A percentile compares a stretch with the other conserved stretches of the same genome.
Conservation (phyloP, 208 protist species). For the Trypanosomatidae sp. region DNA sequence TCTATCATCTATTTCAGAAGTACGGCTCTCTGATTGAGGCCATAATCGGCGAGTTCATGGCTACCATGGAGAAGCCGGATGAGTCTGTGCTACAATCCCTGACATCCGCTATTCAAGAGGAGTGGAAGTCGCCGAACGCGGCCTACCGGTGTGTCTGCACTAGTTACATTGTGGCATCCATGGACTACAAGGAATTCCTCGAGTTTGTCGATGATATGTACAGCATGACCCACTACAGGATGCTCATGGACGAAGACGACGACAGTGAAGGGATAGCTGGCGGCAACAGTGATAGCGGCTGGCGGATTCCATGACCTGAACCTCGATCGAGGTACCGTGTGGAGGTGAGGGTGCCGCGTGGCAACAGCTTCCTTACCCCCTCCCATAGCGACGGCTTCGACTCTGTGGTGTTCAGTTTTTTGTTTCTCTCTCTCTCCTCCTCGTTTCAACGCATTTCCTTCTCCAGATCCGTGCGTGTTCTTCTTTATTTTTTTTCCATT, state of each 20-base stretch:
- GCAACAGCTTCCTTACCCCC: background rate
- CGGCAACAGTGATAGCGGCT: background rate
- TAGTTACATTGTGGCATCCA: constrained; percentile 66
- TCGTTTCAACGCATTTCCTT: background rate
- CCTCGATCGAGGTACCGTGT: background rate
- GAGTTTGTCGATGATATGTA: constrained; percentile 64
- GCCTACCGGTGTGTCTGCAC: constrained; percentile 55
- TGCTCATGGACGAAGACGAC: constrained; percentile 9
- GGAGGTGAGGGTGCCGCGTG: background rate
- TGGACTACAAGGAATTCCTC: constrained; percentile 74
- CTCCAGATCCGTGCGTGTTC: background rate
- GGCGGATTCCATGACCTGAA: background rate
- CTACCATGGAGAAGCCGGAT: constrained; percentile 9
- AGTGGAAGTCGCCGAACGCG: constrained; percentile 36
- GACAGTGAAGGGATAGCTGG: background rate
- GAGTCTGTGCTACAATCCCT: constrained; percentile 31
- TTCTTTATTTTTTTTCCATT: background rate
- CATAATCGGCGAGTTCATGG: constrained; percentile 55
- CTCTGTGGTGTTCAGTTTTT: background rate
- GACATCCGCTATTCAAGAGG: constrained; percentile 46
- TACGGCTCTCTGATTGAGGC: constrained; percentile 57
- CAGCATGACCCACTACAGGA: constrained; percentile 38
- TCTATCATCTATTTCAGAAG: constrained; percentile 55
- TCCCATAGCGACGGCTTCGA: background rate
- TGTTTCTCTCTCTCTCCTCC: background rate